Base-by-base conservation (phyloP, 139 green algal genomes). In the Pedinophyceae sp. region DNA sequence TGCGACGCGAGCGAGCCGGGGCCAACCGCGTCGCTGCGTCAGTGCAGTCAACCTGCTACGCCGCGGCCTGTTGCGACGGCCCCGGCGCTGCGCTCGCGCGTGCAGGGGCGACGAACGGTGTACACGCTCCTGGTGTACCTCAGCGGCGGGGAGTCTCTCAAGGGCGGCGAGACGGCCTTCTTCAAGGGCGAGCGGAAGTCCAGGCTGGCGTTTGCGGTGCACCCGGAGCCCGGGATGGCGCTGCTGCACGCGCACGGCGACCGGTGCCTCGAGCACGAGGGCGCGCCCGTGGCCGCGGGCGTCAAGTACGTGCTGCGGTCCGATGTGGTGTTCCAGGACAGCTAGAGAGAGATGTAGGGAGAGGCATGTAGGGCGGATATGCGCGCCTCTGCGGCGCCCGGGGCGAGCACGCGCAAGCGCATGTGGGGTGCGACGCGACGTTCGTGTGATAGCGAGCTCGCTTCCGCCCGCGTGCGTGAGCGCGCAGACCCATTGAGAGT, bases 81-180 rank as follows among this genome's bases (percentile, higher is more conserved):
- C n/a, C n/a, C n/a, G n/a, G n/a, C n/a, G n/a, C n/a, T n/a, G n/a
- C n/a, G n/a, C n/a, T n/a, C n/a, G n/a, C n/a, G n/a, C n/a, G n/a
- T n/a, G n/a, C n/a, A n/a, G 15, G 61, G 61, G 2, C 22, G 25
- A 1, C 15, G 30, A 2, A 81, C 76, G 20, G 48, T 29, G 3
- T 85, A 81, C 55, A 87, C 79, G 0, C 52, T 85, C 46, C 69
- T 87, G 0, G 50, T 87, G 1, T 87, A 87, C 57, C 54, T 87
- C 1, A 68, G 45, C 34, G 68, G 65, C 10, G 47, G 26, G 2
- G 18, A 28, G 4, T 26, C 40, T 18, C 25, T 34, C 30, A 20
- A 26, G 0, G 64, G 64, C n/a, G 72, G 75, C 5, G 63, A 81
- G 50, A 81, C 69, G 0, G 29, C 71, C 0, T 78, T 81, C 18